Base-by-base conservation (phyloP, 2,329 filamentous ascomycete species). In the Aspergillus sp. region DNA sequence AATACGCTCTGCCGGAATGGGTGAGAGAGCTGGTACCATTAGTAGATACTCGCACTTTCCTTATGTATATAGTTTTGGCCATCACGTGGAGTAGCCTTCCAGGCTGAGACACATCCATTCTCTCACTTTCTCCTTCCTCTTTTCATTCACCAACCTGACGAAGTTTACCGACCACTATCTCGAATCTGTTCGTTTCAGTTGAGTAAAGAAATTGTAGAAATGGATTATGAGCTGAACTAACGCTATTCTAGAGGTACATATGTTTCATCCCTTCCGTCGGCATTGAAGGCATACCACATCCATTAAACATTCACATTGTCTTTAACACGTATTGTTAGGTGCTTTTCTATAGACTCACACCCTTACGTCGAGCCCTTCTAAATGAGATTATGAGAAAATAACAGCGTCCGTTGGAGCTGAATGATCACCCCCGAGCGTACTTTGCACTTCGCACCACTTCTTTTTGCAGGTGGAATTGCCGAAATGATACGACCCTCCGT, bases 391-490 rank as follows among this genome's bases (percentile, higher is more conserved):
- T 31, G 6, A 37, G 17, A 31, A 12, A 47, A 11, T 5, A 35
- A 19, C 39, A n/a, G 14, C 35, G 31, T 17, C 23, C n/a, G 9
- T 43, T 31, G n/a, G 11, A 14, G 39, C 23, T 23, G 8, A 5
- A 19, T 5, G 19, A 54, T 24, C 31, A 40, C 33, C 43, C 27
- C 9, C 69, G 59, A 15, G 37, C 8, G 69, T 59, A 15, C 61
- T 60, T 50, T 75, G 64, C 17, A 82, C 64, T 67, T 85, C 80
- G 15, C 76, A 70, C 80, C 83, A 87, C 73, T 85, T 86, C 73
- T 83, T 85, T 70, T 86, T 85, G 65, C 83, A 86, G 0, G 85
- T 86, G 2, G 83, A 79, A 63, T 84, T 82, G 3, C 84, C 84
- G 65, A 86, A 87, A 35, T 77, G 76, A 66, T 87, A 87, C 3